Evolutionary conservation across 345 rosid genomes (phyloP), one percentile per base, ranked within the genome.

Genomic region (Salix suchowensis): DNA sequence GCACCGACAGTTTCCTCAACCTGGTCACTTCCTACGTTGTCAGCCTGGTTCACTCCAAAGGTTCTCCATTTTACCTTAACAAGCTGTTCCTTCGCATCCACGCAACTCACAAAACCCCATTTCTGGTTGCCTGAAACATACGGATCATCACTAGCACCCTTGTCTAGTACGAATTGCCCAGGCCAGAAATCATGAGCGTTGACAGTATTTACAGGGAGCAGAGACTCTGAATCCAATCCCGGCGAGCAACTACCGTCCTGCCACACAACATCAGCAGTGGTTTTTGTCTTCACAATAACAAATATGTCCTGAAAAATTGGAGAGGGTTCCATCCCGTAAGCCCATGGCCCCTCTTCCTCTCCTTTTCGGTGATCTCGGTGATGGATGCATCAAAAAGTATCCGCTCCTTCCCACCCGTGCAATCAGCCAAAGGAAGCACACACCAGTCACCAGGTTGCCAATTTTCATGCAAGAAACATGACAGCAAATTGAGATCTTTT

Each of bases 401-500:
- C 60, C 72, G 75, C 69, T 82, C 86, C 52, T 58, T 75, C 24
- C 65, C 21, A 71, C 75, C 87, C 64, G 71, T 69, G 65, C 58
- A 9, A 21, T 87, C 84, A 72, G 85, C 77, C 64, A 72, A 26
- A 52, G 89, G 85, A 83, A 91, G 91, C 71, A 87, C 76, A 67
- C 98, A 96, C 98, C 94, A 92, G 85, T 96, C 99, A 76, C 98
- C 94, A n/a, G 90, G 86, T 83, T 92, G 98, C 99, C 99, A 96
- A 79, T 69, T 87, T 74, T 90, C 96, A 80, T 96, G 91, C 68
- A 85, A 76, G 79, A 89, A 91, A 68, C 86, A 87, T 9, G 90
- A 85, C 82, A 96, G 76, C 82, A 90, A 76, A 61, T 88, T 89
- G 75, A 96, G 75, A 78, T 77, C 84, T 80, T 86, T 85, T 19